Evolutionary conservation across 2,329 filamentous ascomycete species (phyloP), one percentile per base, ranked within the genome.

Genomic region (Colletotrichum gigasporum): DNA sequence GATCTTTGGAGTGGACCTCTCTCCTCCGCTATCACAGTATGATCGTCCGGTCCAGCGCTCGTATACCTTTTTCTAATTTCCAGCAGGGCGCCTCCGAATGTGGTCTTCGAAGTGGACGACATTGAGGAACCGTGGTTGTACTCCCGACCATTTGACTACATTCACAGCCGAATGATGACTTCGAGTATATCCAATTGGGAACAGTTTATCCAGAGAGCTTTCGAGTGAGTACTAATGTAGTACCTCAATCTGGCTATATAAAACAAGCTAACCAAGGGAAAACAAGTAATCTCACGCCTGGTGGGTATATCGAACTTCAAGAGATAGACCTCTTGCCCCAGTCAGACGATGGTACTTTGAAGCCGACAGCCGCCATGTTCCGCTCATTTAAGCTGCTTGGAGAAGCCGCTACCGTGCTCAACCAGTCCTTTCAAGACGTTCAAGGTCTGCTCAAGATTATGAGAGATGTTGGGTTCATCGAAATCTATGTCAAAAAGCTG

Each of bases 271-370:
- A n/a, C n/a, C n/a, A n/a, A n/a, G n/a, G n/a, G 16, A 16, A 28
- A 9, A 10, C 16, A 22, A 71, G 47, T 6, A 72, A 71, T 20
- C 72, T 81, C 1, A 74, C 72, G 5, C 79, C 83, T 0, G 81
- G 82, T 2, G 80, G 80, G 7, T 82, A 76, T 72, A 44, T 80
- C 3, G 80, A 81, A 52, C 69, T 78, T 3, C 76, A 80, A n/a
- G 82, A 85, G 37, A 75, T 80, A 3, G 71, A 77, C 20, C 75
- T 79, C 6, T 71, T 72, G 1, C 69, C 76, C 0, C 71, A 70
- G 16, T 80, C 75, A 42, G 80, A 83, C 52, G 82, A 85, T 55
- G 75, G 69, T 16, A 79, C 78, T 0, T 57, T 79, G 10, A 5
- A 60, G 1, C 45, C 54, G 10, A 67, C 70, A 14, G 58, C 65